Base-by-base conservation (phyloP, 306 rosid genomes). In the Dryas alaskensis region DNA sequence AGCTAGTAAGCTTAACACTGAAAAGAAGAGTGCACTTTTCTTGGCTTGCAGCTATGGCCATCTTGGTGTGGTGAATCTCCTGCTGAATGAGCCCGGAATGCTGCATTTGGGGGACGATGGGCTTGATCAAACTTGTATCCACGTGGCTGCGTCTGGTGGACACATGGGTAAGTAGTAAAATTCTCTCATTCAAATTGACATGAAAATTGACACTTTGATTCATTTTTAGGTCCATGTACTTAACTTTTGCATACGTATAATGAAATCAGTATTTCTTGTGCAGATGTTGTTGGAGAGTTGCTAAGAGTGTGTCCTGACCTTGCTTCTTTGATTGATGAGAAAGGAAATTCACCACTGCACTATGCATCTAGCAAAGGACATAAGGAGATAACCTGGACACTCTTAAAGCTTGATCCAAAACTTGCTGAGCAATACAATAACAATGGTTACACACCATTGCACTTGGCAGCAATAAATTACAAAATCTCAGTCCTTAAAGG, bases 371-470 rank as follows among this genome's bases (percentile, higher is more conserved):
- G n/a, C 16, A 49, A 61, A 46, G 92, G 92, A 39, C 82, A 77
- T 44, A 79, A 75, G 70, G 90, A 89, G 67, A 77, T 89, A 57
- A 81, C 69, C 4, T 71, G 86, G 86, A 73, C 75, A 44, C 87
- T 89, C 11, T 79, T 89, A 37, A 82, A 49, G 25, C 75, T 89
- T 27, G 82, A 87, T 60, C 70, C 78, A 2, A 76, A 37, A 52
- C 79, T 85, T 12, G 81, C 87, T 51, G 69, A 82, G 31, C 85
- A 75, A 6, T 82, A 75, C 83, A 92, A 92, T 86, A 79, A 57
- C 77, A 77, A 79, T 58, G 92, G 97, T 12, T 84, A 80, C 59
- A 89, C 96, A 4, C 90, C 97, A 6, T 53, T 88, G 80, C 96
- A 92, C 77, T 74, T 80, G 57, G 92, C 97, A 22, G 80, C 83